phyloP scores from a whole-genome alignment of 1,284 basidiomycete genomes.

The Phylloboletellus chloephorus region DNA sequence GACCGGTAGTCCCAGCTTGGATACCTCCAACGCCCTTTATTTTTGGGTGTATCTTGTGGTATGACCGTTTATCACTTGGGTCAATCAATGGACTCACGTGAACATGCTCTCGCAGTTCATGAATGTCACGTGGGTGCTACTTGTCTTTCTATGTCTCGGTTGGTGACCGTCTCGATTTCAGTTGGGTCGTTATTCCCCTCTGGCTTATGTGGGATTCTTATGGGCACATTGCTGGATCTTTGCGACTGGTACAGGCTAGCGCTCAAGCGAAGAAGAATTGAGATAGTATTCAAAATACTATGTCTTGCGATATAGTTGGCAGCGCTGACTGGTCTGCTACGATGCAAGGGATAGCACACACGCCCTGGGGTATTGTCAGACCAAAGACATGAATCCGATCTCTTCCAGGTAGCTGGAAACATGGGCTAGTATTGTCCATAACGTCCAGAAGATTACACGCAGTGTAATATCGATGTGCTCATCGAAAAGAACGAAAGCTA shows the following conservation, averaged over 20 bases:
- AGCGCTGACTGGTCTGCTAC: too few relatives aligned
- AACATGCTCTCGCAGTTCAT: conserved; percentile 50
- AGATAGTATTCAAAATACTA: neutral
- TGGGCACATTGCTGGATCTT: conserved; percentile 52
- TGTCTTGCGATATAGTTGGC: neutral
- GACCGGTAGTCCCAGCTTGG: conserved; percentile 63
- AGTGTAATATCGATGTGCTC: conserved; percentile 3
- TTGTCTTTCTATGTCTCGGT: neutral
- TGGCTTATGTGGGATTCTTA: conserved; percentile 76
- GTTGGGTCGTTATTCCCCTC: conserved; percentile 74
- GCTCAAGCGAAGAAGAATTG: conserved; percentile 38
- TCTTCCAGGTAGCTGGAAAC: neutral
- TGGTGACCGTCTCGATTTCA: conserved; percentile 30
- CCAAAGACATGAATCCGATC: too few relatives aligned
- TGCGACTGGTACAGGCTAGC: conserved; percentile 43
- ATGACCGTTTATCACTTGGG: conserved; percentile 19
- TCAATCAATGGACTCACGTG: conserved; percentile 4
- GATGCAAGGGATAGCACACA: too few relatives aligned
- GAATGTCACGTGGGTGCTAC: conserved; percentile 62
- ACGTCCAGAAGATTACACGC: conserved; percentile 9
- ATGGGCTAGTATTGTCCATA: conserved; percentile 12
- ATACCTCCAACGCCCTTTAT: conserved; percentile 59
- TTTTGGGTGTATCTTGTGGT: conserved; percentile 54
- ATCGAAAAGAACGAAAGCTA: conserved; percentile 8
- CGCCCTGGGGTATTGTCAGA: too few relatives aligned